A percentile compares a stretch with the other conserved stretches of the same genome.
phyloP scores from a whole-genome alignment of 768 basidiomycete genomes.

The Trametes punicea region DNA sequence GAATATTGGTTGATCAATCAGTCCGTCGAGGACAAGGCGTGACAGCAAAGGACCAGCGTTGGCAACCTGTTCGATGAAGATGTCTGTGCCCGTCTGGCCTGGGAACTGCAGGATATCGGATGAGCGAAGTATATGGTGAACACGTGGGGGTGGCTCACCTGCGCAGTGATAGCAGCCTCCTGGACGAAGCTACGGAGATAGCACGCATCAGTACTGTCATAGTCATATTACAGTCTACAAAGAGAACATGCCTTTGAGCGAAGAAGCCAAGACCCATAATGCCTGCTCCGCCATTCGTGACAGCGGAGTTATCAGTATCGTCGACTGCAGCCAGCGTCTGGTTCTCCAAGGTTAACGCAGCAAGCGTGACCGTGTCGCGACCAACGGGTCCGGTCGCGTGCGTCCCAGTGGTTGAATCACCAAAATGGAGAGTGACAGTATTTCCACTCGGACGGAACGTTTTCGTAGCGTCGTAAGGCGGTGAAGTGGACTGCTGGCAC shows the following conservation, averaged over 20 bases:
- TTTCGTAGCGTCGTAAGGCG: slow-evolving; percentile 45
- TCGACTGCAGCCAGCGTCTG: slow-evolving; percentile 70
- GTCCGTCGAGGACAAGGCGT: slow-evolving; percentile 31
- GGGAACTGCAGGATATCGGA: slow-evolving; percentile 19
- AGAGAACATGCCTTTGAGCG: slow-evolving; percentile 52
- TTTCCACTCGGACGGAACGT: slow-evolving; percentile 46
- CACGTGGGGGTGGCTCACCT: slow-evolving; percentile 10
- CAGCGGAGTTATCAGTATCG: slow-evolving; percentile 66
- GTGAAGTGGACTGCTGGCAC: slow-evolving; percentile 37
- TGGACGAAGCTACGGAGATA: slow-evolving; percentile 23
- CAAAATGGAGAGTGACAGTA: slow-evolving; percentile 53
- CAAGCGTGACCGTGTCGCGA: slow-evolving; percentile 52
- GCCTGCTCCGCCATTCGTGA: slow-evolving; percentile 55
- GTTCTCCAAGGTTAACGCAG: slow-evolving; percentile 44
- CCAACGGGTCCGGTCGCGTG: slow-evolving; percentile 67
- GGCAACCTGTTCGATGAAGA: slow-evolving; percentile 24
- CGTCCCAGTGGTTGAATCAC: slow-evolving; percentile 69
- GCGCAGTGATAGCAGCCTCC: slow-evolving; percentile 22
- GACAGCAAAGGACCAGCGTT: slow-evolving; percentile 35
- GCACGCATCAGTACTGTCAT: neutral
- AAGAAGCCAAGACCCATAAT: slow-evolving; percentile 79
- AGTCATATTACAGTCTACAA: neutral
- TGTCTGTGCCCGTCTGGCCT: slow-evolving; percentile 23
- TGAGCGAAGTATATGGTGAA: neutral
- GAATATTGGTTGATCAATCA: slow-evolving; percentile 45